Conservation (phyloP, 164 flowering plant species). For the Berberis thunbergii region DNA sequence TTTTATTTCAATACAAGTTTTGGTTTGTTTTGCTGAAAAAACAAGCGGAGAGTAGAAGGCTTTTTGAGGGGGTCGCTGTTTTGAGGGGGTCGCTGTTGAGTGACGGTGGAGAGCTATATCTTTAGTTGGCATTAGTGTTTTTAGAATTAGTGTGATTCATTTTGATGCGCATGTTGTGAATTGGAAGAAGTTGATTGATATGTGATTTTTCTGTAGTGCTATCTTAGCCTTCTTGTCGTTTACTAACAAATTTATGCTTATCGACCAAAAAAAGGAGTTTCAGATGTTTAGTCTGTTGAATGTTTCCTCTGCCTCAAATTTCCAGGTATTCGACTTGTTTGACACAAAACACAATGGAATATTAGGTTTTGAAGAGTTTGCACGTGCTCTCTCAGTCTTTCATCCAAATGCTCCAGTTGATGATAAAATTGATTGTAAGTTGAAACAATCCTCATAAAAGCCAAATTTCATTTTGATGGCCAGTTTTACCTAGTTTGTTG, state of each 20-base stretch:
- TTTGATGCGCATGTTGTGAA: too few species aligned
- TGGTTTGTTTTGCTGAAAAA: too few species aligned
- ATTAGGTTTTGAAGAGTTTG: constrained; percentile 77
- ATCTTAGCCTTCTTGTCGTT: background rate
- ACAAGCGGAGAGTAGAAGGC: too few species aligned
- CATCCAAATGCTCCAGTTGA: constrained; percentile 81
- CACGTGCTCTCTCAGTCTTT: constrained; percentile 78
- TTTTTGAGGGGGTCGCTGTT: too few species aligned
- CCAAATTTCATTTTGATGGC: too few species aligned
- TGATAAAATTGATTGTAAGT: constrained; percentile 70
- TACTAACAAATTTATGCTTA: background rate
- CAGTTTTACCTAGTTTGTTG: too few species aligned
- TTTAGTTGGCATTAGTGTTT: too few species aligned
- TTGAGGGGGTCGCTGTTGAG: too few species aligned
- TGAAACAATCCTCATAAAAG: background rate
- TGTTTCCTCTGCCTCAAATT: background rate
- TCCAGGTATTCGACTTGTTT: constrained; percentile 75
- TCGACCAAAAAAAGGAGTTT: background rate
- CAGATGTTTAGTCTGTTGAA: background rate
- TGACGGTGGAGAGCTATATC: too few species aligned
- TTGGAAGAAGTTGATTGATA: too few species aligned
- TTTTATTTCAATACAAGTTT: too few species aligned
- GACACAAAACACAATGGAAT: constrained; percentile 80
- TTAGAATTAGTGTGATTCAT: too few species aligned
- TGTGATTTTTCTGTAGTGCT: background rate